Conservation (phyloP, 1,284 basidiomycete genomes). For the Trametes pubescens region DNA sequence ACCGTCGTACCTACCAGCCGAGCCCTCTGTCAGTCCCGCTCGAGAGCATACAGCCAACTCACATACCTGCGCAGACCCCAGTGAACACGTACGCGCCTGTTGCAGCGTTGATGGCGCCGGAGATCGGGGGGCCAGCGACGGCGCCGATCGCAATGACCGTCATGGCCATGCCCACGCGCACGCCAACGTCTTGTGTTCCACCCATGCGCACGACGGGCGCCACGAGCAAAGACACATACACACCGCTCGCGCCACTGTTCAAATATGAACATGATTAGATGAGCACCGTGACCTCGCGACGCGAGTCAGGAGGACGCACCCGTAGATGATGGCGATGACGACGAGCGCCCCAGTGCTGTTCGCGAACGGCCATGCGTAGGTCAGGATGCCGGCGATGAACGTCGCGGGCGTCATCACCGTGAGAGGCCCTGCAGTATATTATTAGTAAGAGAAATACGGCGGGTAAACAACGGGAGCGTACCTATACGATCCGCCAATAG, state of each 20-base stretch:
- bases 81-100: constrained; percentile 57
- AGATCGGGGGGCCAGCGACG: constrained; percentile 64
- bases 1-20: constrained; percentile 22
- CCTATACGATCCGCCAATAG: constrained; percentile 51
- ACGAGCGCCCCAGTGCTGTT: constrained; percentile 50
- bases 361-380: constrained; percentile 67
- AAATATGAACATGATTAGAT: constrained; percentile 1
- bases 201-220: constrained; percentile 70
- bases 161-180: constrained; percentile 64
- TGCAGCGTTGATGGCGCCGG: constrained; percentile 59
- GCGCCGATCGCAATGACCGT: constrained; percentile 57
- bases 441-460: background rate
- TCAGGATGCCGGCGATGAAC: constrained; percentile 56
- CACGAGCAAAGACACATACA: constrained; percentile 61
- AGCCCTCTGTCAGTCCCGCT: background rate
- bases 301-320: constrained; percentile 44
- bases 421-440: constrained; percentile 50
- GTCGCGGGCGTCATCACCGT: constrained; percentile 66
- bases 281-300: background rate
- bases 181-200: constrained; percentile 63
- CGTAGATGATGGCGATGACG: constrained; percentile 58
- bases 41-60: background rate
- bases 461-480: constrained; percentile 19
- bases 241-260: constrained; percentile 59
- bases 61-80: constrained; percentile 67